phyloP scores from a whole-genome alignment of 2,329 filamentous ascomycete species.

The Tolypocladium album region DNA sequence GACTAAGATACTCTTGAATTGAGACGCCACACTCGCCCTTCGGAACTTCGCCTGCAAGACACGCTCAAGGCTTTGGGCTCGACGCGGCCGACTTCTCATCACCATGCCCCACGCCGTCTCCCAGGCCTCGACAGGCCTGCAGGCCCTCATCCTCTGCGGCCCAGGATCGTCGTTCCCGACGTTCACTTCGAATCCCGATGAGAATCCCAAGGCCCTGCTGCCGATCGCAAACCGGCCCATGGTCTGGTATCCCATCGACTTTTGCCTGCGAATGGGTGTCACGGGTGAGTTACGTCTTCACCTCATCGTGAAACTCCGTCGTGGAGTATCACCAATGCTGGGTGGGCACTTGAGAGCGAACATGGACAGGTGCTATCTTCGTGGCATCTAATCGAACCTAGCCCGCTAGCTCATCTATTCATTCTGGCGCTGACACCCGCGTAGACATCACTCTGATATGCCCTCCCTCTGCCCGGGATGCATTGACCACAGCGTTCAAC shows the following conservation, averaged over 20 bases:
- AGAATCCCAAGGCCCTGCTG: slow-evolving; percentile 71
- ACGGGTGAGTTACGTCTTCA: slow-evolving; percentile 43
- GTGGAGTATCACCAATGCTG: background rate
- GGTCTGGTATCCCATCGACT: slow-evolving; percentile 84
- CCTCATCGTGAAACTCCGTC: background rate
- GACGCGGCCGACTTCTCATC: background rate
- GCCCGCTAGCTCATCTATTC: no score
- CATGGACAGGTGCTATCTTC: background rate
- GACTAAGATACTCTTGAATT: background rate
- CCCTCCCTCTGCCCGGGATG: slow-evolving; percentile 52
- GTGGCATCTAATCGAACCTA: background rate
- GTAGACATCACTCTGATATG: slow-evolving; percentile 54
- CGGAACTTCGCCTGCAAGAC: background rate
- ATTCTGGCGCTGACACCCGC: slow-evolving; percentile 10
- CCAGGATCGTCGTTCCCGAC: slow-evolving; percentile 74
- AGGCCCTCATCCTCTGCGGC: slow-evolving; percentile 74
- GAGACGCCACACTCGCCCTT: background rate
- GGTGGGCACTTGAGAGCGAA: background rate
- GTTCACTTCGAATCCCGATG: slow-evolving; percentile 69
- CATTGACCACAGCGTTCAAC: slow-evolving; percentile 59
- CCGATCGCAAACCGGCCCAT: slow-evolving; percentile 79
- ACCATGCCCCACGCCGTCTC: slow-evolving; percentile 66
- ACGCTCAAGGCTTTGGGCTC: background rate
- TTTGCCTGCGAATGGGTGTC: slow-evolving; percentile 72
- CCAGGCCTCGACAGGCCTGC: slow-evolving; percentile 65